Percentiles rank a stretch among this genome's conserved stretches.
Conservation (phyloP, 805 yeast genomes). For the Blastobotrys terrestris region DNA sequence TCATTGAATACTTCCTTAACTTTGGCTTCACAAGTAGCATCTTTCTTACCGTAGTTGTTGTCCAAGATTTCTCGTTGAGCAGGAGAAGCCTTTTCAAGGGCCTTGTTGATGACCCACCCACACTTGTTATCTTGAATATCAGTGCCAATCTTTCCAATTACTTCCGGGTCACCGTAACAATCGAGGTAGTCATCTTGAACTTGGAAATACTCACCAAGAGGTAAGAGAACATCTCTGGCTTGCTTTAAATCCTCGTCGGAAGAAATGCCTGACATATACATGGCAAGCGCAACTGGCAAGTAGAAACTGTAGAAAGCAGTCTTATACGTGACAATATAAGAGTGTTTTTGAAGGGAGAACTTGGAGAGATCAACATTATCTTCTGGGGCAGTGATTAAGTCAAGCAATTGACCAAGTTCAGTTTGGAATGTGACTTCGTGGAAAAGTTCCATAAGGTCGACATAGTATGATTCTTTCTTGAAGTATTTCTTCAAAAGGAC, state of each 20-base stretch:
- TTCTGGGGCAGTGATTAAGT: constrained; percentile 95
- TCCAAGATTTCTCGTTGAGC: constrained; percentile 82
- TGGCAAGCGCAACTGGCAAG: constrained; percentile 94
- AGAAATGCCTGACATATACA: constrained; percentile 81
- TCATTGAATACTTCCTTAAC: constrained; percentile 72
- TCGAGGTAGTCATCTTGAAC: constrained; percentile 97
- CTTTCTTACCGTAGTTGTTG: constrained; percentile 83
- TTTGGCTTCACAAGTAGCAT: constrained; percentile 55
- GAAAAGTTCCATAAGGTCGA: constrained; percentile 85
- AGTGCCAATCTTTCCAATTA: constrained; percentile 97
- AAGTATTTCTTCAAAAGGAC: constrained; percentile 83
- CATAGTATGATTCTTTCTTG: constrained; percentile 73
- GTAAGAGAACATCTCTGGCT: constrained; percentile 80
- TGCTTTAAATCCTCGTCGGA: constrained; percentile 74
- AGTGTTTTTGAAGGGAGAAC: constrained; percentile 83
- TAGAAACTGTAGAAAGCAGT: constrained; percentile 97
- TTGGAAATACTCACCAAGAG: constrained; percentile 97
- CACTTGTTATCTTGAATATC: constrained; percentile 98
- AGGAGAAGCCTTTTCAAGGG: constrained; percentile 67
- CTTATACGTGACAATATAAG: constrained; percentile 91
- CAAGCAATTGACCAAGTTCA: constrained; percentile 93
- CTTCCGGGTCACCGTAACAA: constrained; percentile 95
- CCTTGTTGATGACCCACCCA: constrained; percentile 95
- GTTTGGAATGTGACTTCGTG: constrained; percentile 98
- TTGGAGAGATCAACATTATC: constrained; percentile 83